A percentile compares a stretch with the other conserved stretches of the same genome.
Conservation (phyloP, 2,329 filamentous ascomycete genomes). For the Mariannaea sp. region DNA sequence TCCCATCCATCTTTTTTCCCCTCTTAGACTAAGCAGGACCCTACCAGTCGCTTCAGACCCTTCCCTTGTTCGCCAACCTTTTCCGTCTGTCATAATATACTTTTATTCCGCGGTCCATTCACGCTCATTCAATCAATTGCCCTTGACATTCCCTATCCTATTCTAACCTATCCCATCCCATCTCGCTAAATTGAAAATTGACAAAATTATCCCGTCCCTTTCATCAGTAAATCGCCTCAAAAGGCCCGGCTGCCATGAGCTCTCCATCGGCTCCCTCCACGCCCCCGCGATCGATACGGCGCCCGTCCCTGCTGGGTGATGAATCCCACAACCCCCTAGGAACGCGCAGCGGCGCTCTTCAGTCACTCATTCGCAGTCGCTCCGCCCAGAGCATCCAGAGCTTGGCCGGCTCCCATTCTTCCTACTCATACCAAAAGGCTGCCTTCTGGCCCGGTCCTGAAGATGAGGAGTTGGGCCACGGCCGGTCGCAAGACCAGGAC, state of each 20-base stretch:
- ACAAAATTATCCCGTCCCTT: too few species aligned
- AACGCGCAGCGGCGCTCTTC: constrained; percentile 45
- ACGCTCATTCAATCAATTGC: too few species aligned
- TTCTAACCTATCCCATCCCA: neutral
- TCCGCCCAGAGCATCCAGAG: constrained; percentile 43
- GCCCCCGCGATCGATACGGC: constrained; percentile 35
- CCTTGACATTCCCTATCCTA: neutral
- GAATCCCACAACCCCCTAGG: constrained; percentile 42
- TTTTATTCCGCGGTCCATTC: too few species aligned
- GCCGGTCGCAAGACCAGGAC: constrained; percentile 45
- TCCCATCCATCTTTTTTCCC: neutral
- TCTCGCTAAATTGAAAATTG: too few species aligned
- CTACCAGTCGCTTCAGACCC: neutral
- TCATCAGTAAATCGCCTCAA: too few species aligned
- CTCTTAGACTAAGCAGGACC: neutral
- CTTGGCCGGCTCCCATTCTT: constrained; percentile 34
- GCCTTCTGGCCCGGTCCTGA: constrained; percentile 36
- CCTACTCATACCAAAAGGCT: constrained; percentile 22
- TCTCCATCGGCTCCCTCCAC: constrained; percentile 39
- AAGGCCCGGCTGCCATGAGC: constrained; percentile 35
- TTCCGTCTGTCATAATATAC: too few species aligned
- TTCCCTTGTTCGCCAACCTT: too few species aligned
- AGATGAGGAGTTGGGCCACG: constrained; percentile 42
- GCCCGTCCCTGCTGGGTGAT: constrained; percentile 42
- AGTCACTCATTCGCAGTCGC: constrained; percentile 47